Base-by-base conservation (phyloP, 2,329 filamentous ascomycete species). In the Rhinocladiella mackenziei region DNA sequence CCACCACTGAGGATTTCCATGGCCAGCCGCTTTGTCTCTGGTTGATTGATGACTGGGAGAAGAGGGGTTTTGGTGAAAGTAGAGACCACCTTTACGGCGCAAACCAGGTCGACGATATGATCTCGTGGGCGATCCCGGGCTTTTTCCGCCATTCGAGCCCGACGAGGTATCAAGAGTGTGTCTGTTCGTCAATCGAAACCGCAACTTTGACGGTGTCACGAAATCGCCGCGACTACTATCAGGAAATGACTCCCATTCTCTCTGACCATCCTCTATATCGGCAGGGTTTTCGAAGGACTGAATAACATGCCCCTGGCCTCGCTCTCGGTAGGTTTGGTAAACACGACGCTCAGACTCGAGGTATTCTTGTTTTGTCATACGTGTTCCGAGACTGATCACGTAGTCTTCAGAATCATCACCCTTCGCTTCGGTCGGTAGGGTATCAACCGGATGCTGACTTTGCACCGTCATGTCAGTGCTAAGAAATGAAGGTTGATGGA, bases 51-150 rank as follows among this genome's bases (percentile, higher is more conserved):
- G 11, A 10, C 8, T 8, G 11, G 22, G 14, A 19, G 15, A 22
- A 18, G 20, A 29, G 11, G 4, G 20, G 20, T 20, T 33, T 13
- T 39, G 20, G 11, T 23, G 29, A 14, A 19, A 28, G 11, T 39
- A 20, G 19, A 34, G 11, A 11, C 20, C 34, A 28, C 9, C 14
- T 25, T 28, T 39, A 19, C 4, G 36, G 13, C 40, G 22, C 14
- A n/a, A n/a, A 23, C 22, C 11, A 14, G n/a, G 31, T 31, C 33
- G 14, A 36, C 26, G 7, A 50, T 35, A 39, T 46, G 50, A 37
- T 50, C 50, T 46, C 50, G 50, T 9, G n/a, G 50, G 50, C 26
- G 46, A 41, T 28, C 32, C 30, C 15, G 50, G 50, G 32, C 18
- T 50, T 14, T 34, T 37, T 35, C 36, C 38, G 25, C 15, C 28